phyloP scores from a whole-genome alignment of 306 rosid species.

The Begonia masoniana region DNA sequence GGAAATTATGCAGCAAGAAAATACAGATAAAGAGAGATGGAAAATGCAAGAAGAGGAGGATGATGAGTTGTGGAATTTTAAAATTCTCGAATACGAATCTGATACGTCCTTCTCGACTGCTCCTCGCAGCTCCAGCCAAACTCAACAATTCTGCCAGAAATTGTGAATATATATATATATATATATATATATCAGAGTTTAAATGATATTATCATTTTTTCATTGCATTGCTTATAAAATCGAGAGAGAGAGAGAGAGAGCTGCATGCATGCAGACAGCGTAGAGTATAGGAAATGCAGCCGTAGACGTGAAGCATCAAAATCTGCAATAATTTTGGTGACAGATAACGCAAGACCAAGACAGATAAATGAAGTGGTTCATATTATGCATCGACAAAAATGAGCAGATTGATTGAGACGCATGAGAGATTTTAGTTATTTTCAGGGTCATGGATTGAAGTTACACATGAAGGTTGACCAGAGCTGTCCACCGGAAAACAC shows the following conservation, averaged over 20 bases:
- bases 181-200: not conserved
- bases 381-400: too few species aligned
- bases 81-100: slow-evolving; percentile 70
- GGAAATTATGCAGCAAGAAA: slow-evolving; percentile 65
- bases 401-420: too few species aligned
- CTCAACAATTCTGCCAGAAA: not conserved
- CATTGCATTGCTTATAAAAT: slow-evolving; percentile 5
- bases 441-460: too few species aligned
- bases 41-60: slow-evolving; percentile 73
- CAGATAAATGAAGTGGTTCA: too few species aligned
- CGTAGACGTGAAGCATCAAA: too few species aligned
- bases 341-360: too few species aligned
- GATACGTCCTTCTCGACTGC: slow-evolving; percentile 62
- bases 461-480: too few species aligned
- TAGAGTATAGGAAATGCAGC: not conserved
- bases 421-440: too few species aligned
- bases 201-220: slow-evolving; percentile 14
- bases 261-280: slow-evolving; percentile 6
- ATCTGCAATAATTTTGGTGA: too few species aligned
- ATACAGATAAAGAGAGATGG: slow-evolving; percentile 58
- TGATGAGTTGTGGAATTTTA: slow-evolving; percentile 85
- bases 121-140: slow-evolving; percentile 26
- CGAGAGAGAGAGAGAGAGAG: not conserved
- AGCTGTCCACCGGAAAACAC: too few species aligned
- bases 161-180: too few species aligned